These are phyloP conservation scores for Fremontodendron californicum DNA, from an alignment of 345 rosid genomes.

Conservation along the genomic window DNA sequence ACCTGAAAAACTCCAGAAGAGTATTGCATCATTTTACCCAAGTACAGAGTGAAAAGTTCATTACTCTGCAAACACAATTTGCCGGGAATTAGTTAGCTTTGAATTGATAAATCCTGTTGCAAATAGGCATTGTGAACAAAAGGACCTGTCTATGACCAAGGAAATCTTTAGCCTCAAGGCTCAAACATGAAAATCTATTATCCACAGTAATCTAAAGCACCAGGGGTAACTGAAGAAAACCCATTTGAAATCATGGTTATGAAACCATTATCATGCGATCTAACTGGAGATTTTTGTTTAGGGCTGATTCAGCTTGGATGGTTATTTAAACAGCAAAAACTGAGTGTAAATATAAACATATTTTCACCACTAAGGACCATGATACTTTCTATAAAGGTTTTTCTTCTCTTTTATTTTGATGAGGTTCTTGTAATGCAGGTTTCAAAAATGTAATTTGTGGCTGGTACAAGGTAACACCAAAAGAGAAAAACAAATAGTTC, in stretches of 20 bases:
- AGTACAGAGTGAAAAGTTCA: constrained; percentile 61
- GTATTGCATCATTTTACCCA: constrained; percentile 85
- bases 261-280: not conserved
- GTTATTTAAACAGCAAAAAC: not conserved
- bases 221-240: too few species aligned
- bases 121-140: not conserved
- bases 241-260: not conserved
- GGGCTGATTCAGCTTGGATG: not conserved
- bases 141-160: not conserved
- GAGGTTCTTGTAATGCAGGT: too few species aligned
- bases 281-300: too few species aligned
- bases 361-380: not conserved
- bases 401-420: too few species aligned
- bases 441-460: not conserved
- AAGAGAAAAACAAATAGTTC: not conserved
- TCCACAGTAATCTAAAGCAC: too few species aligned
- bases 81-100: not conserved
- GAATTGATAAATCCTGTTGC: not conserved
- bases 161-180: too few species aligned
- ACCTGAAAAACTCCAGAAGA: constrained; percentile 87
- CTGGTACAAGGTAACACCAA: not conserved
- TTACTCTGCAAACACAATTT: constrained; percentile 51
- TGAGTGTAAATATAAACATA: not conserved
- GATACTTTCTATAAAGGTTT: too few species aligned
- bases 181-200: too few species aligned